phyloP scores from a whole-genome alignment of 192 early-diverging fungal genomes.

The Bifiguratus adelaidae region DNA sequence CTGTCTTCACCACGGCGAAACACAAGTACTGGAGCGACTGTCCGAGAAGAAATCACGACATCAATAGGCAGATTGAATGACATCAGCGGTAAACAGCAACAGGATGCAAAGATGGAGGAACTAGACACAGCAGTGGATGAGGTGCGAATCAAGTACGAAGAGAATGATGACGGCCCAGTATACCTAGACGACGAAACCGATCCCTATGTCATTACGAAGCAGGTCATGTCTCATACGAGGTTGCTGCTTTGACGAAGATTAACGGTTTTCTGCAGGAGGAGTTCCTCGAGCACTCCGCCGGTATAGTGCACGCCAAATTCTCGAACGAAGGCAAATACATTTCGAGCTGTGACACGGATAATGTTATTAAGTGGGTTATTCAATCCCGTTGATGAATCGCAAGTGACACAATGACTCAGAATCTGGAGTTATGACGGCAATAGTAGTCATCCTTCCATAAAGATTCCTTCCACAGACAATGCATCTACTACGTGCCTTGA shows the following conservation, averaged over 20 bases:
- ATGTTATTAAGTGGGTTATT: constrained; percentile 43
- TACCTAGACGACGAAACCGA: constrained; percentile 6
- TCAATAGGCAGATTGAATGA: too few species aligned
- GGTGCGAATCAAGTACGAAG: too few species aligned
- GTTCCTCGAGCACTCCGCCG: constrained; percentile 46
- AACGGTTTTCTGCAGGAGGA: constrained; percentile 37
- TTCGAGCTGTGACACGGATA: constrained; percentile 51
- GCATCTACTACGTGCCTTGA: constrained; percentile 23
- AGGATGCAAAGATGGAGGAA: constrained; percentile 16
- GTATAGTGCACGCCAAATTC: constrained; percentile 41
- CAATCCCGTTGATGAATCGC: too few species aligned
- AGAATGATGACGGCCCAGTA: too few species aligned
- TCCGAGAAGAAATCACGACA: too few species aligned
- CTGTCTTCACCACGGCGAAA: too few species aligned
- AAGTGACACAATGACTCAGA: not conserved
- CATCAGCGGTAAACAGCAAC: too few species aligned
- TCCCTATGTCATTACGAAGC: constrained; percentile 20
- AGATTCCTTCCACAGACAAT: constrained; percentile 21
- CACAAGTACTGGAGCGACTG: too few species aligned
- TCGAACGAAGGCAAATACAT: constrained; percentile 44
- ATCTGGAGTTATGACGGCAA: constrained; percentile 30
- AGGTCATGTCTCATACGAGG: too few species aligned
- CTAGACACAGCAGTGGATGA: constrained; percentile 12
- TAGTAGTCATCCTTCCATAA: constrained; percentile 12
- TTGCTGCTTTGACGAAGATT: too few species aligned